These are phyloP conservation scores for Flaveria sonorensis DNA, from an alignment of 129 eudicot species.

Conservation along the genomic window DNA sequence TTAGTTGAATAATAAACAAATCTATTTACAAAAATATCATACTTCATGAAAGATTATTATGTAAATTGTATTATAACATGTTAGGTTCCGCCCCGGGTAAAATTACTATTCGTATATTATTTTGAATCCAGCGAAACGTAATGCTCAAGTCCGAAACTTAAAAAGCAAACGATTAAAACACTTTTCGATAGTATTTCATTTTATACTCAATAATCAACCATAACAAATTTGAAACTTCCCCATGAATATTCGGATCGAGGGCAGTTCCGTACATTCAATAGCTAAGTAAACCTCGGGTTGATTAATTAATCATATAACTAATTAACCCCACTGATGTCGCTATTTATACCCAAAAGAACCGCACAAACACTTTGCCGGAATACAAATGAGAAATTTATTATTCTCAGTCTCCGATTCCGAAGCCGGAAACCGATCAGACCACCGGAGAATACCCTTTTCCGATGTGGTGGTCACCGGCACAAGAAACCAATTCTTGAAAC, in stretches of 20 bases:
- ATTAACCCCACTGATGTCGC: conserved; percentile 30
- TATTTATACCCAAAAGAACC: conserved; percentile 40
- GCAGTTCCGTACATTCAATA: background rate
- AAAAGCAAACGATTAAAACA: no score
- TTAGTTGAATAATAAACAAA: no score
- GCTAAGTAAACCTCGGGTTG: background rate
- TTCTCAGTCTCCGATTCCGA: conserved; percentile 37
- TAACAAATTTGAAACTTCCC: background rate
- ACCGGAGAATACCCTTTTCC: conserved; percentile 40
- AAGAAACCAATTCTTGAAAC: conserved; percentile 28
- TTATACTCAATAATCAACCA: background rate
- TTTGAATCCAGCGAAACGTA: no score
- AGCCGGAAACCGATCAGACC: conserved; percentile 17
- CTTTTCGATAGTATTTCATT: no score
- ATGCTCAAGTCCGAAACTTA: no score
- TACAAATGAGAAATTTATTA: conserved; percentile 37
- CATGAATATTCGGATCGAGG: conserved; percentile 27
- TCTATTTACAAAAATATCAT: no score
- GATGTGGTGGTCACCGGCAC: conserved; percentile 39
- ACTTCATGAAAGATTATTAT: no score
- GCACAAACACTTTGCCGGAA: conserved; percentile 37
- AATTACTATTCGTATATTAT: no score
- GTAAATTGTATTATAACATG: no score
- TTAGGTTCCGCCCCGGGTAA: no score
- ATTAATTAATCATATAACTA: background rate